Base-by-base conservation (phyloP, 805 yeast species). In the Candida sithepensis region DNA sequence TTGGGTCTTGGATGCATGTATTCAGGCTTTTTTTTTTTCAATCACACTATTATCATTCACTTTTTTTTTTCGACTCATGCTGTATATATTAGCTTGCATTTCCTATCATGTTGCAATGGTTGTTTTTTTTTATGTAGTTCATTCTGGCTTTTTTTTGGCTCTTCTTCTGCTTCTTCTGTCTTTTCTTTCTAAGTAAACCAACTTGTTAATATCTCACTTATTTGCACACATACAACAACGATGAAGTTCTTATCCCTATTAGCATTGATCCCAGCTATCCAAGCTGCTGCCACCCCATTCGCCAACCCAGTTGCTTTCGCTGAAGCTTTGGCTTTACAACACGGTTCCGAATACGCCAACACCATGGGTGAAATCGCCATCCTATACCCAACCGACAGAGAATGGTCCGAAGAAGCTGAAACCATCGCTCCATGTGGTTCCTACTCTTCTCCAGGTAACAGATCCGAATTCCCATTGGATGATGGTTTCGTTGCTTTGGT, bases 371-470 rank as follows among this genome's bases (percentile, higher is more conserved):
- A 70, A 44, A 63, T 67, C 26, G 69, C 72, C 41, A 59, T 69
- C 57, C 39, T 73, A 47, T 73, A 67, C 61, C 78, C 78, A 49
- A 51, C 55, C 4, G 71, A 64, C 46, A 69, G 78, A 64, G 72
- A 66, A 50, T 73, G 78, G 78, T 61, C 71, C 21, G 76, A 66
- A 41, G 76, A 70, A 42, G 64, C 65, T 20, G 78, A 73, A 54
- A 69, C 70, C 53, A 60, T 65, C 30, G 74, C 75, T 10, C 78
- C 78, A 51, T 73, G 78, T 60, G 78, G 78, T 42, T 64, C 74
- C 5, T 56, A 55, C 38, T 61, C 67, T 39, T 56, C 63, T 38
- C 57, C 60, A 16, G 46, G 48, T 20, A 70, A 72, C 61, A 71
- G 78, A 63, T 58, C 75, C 9, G 67, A 69, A 7, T 73, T 73